These are phyloP conservation scores for Acephala macrosclerotiorum DNA, from an alignment of 2,329 filamentous ascomycete species.

Conservation along the genomic window DNA sequence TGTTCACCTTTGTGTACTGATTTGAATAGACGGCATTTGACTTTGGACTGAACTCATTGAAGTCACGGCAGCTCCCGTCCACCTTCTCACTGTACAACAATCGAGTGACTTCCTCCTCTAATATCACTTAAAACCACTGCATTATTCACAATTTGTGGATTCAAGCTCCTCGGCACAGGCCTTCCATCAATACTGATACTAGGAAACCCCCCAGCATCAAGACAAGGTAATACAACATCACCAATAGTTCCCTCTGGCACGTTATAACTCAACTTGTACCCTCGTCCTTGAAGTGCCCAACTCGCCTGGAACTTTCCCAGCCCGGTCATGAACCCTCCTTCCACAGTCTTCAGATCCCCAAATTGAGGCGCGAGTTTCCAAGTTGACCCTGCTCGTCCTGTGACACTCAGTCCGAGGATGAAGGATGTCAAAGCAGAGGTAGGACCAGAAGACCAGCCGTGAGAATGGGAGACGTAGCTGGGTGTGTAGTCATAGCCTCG, in stretches of 20 bases:
- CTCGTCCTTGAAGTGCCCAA: constrained; percentile 48
- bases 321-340: constrained; percentile 50
- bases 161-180: constrained; percentile 2
- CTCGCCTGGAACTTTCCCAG: constrained; percentile 48
- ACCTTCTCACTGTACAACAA: background rate
- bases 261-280: constrained; percentile 25
- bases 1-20: no score
- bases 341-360: constrained; percentile 47
- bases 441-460: constrained; percentile 57
- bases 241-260: constrained; percentile 28
- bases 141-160: background rate
- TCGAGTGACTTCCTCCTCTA: constrained; percentile 25
- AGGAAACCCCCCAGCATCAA: constrained; percentile 18
- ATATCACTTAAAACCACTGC: constrained; percentile 18
- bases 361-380: constrained; percentile 51
- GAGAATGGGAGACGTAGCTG: constrained; percentile 55
- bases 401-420: constrained; percentile 51
- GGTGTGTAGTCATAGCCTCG: constrained; percentile 55
- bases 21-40: background rate
- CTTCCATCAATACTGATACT: constrained; percentile 27
- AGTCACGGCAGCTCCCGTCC: background rate
- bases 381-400: constrained; percentile 43
- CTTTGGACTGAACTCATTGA: background rate
- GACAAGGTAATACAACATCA: constrained; percentile 19
- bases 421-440: constrained; percentile 53